Base-by-base conservation (phyloP, 2,329 filamentous ascomycete genomes). In the Acarospora socialis region DNA sequence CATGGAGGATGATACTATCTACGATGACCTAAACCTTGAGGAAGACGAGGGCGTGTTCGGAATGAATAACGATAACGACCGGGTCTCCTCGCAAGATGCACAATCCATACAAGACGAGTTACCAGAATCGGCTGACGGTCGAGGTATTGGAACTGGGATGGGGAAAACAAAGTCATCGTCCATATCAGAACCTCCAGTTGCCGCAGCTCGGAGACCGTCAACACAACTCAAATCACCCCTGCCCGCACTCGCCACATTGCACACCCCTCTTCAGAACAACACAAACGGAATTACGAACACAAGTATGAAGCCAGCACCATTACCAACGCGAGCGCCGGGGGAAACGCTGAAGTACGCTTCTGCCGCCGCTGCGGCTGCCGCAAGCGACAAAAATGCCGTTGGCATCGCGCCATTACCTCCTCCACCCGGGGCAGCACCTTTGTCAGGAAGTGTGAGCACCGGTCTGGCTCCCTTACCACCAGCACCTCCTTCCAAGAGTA, bases 311-410 rank as follows among this genome's bases (percentile, higher is more conserved):
- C 87, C 90, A 8, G 90, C 90, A 12, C 77, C 83, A 12, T 60
- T 86, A 46, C 90, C 90, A 1, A 75, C 81, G 37, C 73, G 87
- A 53, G 76, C 81, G 5, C 80, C 83, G 3, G 84, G 84, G 28
- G 87, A 95, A 54, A 82, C 81, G 2, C 65, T 98, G 43, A 95
- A 95, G 58, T 98, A 98, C 53, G 90, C 90, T 26, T 95, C 90
- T 21, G 90, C 90, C 0, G 90, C 90, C 0, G 90, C 90, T 0
- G 90, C 90, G 0, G 90, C 87, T 0, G 87, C 90, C 1, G 83
- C 86, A 27, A 84, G 74, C 53, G 84, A 93, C 58, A 86, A 82
- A 61, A 87, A 78, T 51, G 70, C 70, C 32, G 78, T 95, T 18
- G 90, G 90, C 16, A 94, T 98, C 49, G 77, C 87, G 36, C 90